Evolutionary conservation across 2,329 filamentous ascomycete species (phyloP).

Genomic region (Diaporthe batatas): DNA sequence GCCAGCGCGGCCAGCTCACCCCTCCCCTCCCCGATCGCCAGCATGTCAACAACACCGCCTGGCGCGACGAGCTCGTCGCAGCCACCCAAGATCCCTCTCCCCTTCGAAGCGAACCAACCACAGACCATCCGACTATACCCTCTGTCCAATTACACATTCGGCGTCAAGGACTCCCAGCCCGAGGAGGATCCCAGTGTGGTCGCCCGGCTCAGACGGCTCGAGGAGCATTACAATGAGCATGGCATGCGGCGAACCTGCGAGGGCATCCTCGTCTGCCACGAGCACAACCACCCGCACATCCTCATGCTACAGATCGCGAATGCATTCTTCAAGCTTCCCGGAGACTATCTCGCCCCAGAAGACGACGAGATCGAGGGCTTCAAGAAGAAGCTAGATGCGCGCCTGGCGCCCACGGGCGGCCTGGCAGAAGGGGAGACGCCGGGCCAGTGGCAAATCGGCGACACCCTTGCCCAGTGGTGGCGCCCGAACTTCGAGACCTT

Average conservation of each 20-base stretch:
- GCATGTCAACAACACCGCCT: conserved; percentile 88
- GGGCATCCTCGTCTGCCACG: conserved; percentile 96
- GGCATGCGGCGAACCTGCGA: conserved; percentile 98
- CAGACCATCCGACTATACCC: conserved; percentile 92
- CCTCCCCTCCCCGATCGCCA: conserved; percentile 39
- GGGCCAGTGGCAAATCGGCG: conserved; percentile 93
- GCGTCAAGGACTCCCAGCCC: conserved; percentile 97
- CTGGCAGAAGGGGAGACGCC: conserved; percentile 86
- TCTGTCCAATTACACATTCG: conserved; percentile 98
- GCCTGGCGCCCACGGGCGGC: conserved; percentile 90
- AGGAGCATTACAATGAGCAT: conserved; percentile 91
- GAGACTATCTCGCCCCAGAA: conserved; percentile 90
- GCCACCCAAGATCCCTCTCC: conserved; percentile 81
- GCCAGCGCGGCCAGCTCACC: not conserved
- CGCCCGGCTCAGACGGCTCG: conserved; percentile 90
- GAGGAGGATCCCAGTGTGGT: conserved; percentile 98
- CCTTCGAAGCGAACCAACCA: conserved; percentile 92
- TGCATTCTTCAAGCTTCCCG: conserved; percentile 98
- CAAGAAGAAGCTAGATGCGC: conserved; percentile 91
- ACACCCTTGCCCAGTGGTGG: conserved; percentile 98
- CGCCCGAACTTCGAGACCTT: conserved; percentile 99
- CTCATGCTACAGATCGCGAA: conserved; percentile 99
- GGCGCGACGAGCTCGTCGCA: conserved; percentile 82
- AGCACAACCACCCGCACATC: conserved; percentile 99
- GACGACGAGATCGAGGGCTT: conserved; percentile 97